Evolutionary conservation across 441 rosid species (phyloP), one percentile per base, ranked within the genome.

Genomic region (Hypseocharis bilobata): DNA sequence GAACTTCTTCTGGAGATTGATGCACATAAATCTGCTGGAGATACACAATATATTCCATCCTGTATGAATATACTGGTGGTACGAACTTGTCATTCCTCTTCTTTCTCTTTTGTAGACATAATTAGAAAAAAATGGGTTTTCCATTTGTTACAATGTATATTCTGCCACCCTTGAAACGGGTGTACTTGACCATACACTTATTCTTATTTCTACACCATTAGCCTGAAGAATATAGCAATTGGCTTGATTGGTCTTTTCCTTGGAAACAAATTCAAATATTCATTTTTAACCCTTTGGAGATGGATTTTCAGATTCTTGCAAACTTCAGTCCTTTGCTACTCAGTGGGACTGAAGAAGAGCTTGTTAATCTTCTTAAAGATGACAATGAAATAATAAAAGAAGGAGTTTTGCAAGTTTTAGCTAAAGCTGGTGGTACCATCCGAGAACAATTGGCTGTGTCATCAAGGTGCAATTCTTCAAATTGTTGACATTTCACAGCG

Each of bases 21-120:
- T 42, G 70, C 60, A 20, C 85, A 84, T 74, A 92, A 92, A 71
- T 81, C 86, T 76, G 70, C 88, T 51, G 88, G 85, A 79, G 83
- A 85, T 75, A 64, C 60, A 10, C 77, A 62, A 62, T 80, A 73
- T 62, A 69, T 73, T 42, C 80, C 72, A 70, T 82, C 99, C 69
- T 92, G 93, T 85, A 82, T 95, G 96, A 86, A 87, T 74, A 78
- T 86, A 73, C 81, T 95, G 75, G 99, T 89, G 99, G 99, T 95
- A 87, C 85, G 72, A 55, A 59, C 72, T 72, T 71, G 47, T 27
- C 44, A 65, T 47, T 44, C 69, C 42, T 56, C 52, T 57, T 27
- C 58, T 62, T n/a, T 59, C 16, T 16, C 6, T 17, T 29, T 3
- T 44, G 14, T 59, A 22, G 47, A 20, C 20, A 30, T 29, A 59